These are phyloP conservation scores for Phlebopus sp. DNA, from an alignment of 1,284 basidiomycete genomes.

Conservation along the genomic window DNA sequence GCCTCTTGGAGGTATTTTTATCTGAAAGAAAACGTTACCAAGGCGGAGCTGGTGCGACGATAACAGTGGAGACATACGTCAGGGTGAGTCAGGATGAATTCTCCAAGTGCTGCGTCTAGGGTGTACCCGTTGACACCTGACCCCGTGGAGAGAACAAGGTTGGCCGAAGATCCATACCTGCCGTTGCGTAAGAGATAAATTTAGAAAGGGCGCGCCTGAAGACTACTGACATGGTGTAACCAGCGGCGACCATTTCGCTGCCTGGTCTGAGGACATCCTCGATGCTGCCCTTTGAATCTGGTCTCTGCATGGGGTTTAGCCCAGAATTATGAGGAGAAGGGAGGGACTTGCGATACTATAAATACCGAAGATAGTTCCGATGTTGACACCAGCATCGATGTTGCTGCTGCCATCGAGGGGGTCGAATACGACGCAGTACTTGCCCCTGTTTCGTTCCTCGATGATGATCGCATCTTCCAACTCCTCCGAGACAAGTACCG, in stretches of 20 bases:
- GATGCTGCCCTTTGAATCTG: slow-evolving; percentile 75
- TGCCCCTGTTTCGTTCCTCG: slow-evolving; percentile 73
- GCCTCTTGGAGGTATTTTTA: slow-evolving; percentile 89
- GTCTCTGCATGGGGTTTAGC: slow-evolving; percentile 43
- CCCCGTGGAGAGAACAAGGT: slow-evolving; percentile 94
- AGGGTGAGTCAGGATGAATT: slow-evolving; percentile 99
- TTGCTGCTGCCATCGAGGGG: slow-evolving; percentile 98
- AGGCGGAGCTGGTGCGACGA: slow-evolving; percentile 1
- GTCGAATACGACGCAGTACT: slow-evolving; percentile 98
- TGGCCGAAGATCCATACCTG: slow-evolving; percentile 98
- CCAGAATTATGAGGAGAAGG: not conserved
- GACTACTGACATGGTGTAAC: slow-evolving; percentile 89
- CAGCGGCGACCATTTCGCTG: slow-evolving; percentile 96
- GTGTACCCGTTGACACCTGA: slow-evolving; percentile 98
- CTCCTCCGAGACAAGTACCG: slow-evolving; percentile 97
- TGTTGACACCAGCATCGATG: slow-evolving; percentile 99
- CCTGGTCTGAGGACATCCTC: slow-evolving; percentile 93
- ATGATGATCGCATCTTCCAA: slow-evolving; percentile 91
- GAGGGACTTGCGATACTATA: slow-evolving; percentile 75
- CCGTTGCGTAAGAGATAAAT: slow-evolving; percentile 13
- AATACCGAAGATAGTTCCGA: slow-evolving; percentile 99
- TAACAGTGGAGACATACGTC: slow-evolving; percentile 52
- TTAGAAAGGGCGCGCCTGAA: slow-evolving; percentile 4
- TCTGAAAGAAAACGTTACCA: slow-evolving; percentile 44
- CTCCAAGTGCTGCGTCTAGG: slow-evolving; percentile 91